Conservation (phyloP, 805 yeast species). For the Candida incommunis region DNA sequence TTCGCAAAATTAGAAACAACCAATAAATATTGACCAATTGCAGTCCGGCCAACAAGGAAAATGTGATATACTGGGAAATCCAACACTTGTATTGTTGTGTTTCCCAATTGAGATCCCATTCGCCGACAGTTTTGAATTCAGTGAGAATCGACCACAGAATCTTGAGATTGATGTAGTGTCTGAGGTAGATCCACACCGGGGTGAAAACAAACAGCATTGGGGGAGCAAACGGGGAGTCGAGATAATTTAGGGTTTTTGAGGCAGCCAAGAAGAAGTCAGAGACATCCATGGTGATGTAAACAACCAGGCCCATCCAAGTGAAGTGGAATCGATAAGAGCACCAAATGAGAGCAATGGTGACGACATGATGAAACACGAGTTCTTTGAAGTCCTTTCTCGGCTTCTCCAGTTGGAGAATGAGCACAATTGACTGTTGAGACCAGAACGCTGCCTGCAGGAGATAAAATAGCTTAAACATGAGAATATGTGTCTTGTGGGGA, state of each 20-base stretch:
- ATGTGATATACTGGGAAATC: slow-evolving; percentile 86
- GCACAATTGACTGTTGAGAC: slow-evolving; percentile 87
- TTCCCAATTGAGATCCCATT: slow-evolving; percentile 64
- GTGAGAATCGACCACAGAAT: slow-evolving; percentile 50
- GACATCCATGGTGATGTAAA: slow-evolving; percentile 91
- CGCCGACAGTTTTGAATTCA: slow-evolving; percentile 77
- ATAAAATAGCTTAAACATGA: slow-evolving; percentile 65
- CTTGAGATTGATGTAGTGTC: slow-evolving; percentile 72
- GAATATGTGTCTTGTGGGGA: slow-evolving; percentile 70
- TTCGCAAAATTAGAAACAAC: slow-evolving; percentile 70
- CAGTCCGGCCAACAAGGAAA: slow-evolving; percentile 58
- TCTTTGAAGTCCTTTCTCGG: slow-evolving; percentile 92
- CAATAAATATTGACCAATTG: slow-evolving; percentile 82
- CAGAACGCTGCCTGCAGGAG: slow-evolving; percentile 92
- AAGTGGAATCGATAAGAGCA: slow-evolving; percentile 86
- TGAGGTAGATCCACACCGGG: slow-evolving; percentile 67
- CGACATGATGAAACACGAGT: slow-evolving; percentile 81
- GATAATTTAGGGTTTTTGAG: slow-evolving; percentile 77
- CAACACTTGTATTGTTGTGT: slow-evolving; percentile 94
- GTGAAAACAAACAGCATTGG: slow-evolving; percentile 61
- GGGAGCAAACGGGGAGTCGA: slow-evolving; percentile 49
- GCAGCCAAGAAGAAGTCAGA: slow-evolving; percentile 78
- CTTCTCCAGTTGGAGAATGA: slow-evolving; percentile 74
- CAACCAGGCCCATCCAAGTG: slow-evolving; percentile 86
- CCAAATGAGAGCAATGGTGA: slow-evolving; percentile 79